Percentiles rank a stretch among this genome's conserved stretches.
phyloP scores from a whole-genome alignment of 768 basidiomycete genomes.

The Lentinula sp. region DNA sequence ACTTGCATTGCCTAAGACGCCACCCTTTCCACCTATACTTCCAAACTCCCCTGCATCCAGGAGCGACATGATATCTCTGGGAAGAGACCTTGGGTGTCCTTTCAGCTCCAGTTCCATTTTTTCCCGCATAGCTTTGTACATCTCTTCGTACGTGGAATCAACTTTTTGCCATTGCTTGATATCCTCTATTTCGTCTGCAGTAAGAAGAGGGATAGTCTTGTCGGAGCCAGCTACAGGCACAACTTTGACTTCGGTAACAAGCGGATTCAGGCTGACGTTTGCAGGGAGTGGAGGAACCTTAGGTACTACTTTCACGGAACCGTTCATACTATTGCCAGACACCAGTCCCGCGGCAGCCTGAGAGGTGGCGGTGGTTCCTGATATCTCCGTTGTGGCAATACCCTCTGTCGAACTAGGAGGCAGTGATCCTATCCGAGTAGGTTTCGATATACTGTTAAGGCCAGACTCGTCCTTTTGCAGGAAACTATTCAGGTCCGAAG shows the following conservation, averaged over 20 bases:
- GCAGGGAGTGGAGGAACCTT: slow-evolving; percentile 38
- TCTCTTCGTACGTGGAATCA: slow-evolving; percentile 54
- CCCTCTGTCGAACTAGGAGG: neutral
- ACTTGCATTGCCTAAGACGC: slow-evolving; percentile 31
- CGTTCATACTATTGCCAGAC: neutral
- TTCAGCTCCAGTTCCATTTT: slow-evolving; percentile 47
- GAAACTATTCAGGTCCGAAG: neutral
- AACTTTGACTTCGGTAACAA: slow-evolving; percentile 52
- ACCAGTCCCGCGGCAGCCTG: slow-evolving; percentile 5
- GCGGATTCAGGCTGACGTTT: slow-evolving; percentile 42
- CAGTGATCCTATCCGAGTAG: neutral
- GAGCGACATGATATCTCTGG: neutral
- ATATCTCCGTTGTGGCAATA: neutral
- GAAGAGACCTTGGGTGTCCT: slow-evolving; percentile 15
- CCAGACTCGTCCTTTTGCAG: neutral
- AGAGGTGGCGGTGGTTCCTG: slow-evolving; percentile 3
- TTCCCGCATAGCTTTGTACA: slow-evolving; percentile 42
- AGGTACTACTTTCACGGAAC: slow-evolving; percentile 18
- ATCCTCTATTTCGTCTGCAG: slow-evolving; percentile 39
- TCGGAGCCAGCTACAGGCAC: slow-evolving; percentile 56
- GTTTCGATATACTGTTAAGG: neutral
- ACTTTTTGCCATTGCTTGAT: slow-evolving; percentile 58
- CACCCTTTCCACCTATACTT: slow-evolving; percentile 17
- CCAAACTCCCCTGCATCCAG: slow-evolving; percentile 5
- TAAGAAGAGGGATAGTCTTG: slow-evolving; percentile 47